Evolutionary conservation across 2,329 filamentous ascomycete genomes (phyloP), one percentile per base, ranked within the genome.

Genomic region (Fusarium succisae): DNA sequence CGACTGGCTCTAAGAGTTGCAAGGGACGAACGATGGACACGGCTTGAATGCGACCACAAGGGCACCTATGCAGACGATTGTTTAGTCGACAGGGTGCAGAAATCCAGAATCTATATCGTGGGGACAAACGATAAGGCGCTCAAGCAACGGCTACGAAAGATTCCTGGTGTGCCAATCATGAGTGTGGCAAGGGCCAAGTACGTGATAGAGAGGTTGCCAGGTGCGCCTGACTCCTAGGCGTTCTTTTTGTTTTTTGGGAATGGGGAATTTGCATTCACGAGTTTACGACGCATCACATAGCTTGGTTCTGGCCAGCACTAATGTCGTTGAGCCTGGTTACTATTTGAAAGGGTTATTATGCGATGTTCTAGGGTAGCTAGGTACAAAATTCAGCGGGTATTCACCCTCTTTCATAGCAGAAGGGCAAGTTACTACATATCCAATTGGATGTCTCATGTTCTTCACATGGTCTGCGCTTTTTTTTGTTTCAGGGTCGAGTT

Each of bases 161-260:
- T 87, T 48, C 83, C 84, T 45, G 87, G 88, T 82, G 91, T 93
- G 65, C 92, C 92, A 32, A 90, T 94, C 77, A 88, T 98, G 87
- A 94, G 91, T 79, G 94, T 96, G 35, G 93, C 93, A 11, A 90
- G 94, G 79, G 94, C 94, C 51, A 98, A 98, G 83, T 98, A 98
- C 83, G 92, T 96, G 54, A 96, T 99, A 79, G 96, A 98, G 87
- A 90, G 95, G 78, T 84, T 98, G 72, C 95, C 95, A 10, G 93
- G 95, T 82, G 94, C 94, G 43, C 93, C 94, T 39, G 92, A 95
- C 55, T 83, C 77, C 75, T 81, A 79, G 51, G 53, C 60, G 53
- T 56, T 38, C 60, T 56, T 26, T 66, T 66, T 50, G 22, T 30
- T 55, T 35, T 60, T 69, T 70, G 57, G 72, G 47, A 51, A 60